Base-by-base conservation (phyloP, 75 land plant genomes). In the Cupressus sempervirens region DNA sequence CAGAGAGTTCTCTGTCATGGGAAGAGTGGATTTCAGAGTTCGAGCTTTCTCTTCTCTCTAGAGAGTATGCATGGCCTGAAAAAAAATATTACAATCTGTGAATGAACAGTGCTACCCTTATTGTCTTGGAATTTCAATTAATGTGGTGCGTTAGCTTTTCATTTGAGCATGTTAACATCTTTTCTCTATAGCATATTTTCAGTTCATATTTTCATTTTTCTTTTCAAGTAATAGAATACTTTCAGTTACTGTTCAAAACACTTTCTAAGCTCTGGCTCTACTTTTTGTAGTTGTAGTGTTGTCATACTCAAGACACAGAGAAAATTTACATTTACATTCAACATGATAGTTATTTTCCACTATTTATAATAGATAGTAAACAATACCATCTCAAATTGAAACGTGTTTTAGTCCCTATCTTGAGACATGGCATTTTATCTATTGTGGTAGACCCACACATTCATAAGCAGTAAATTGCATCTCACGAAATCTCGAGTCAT, bases 1-100 rank as follows among this genome's bases (percentile, higher is more conserved):
- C 53, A 35, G 67, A 30, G 67, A 85, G 15, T 45, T 38, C 79
- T 34, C 53, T 14, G n/a, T 45, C 32, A n/a, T n/a, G 32, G 4
- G 16, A n/a, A 45, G 81, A 79, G 45, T 79, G 45, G 40, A 26
- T 50, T 35, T 52, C 84, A 83, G 88, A 83, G 56, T 54, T 45
- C 50, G 85, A 30, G 80, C 79, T 29, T 84, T 73, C 46, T 73
- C 81, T 84, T 83, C 92, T 92, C 88, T 65, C 54, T 32, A 11
- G 23, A 18, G 62, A 72, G 58, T 23, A 30, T 81, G 50, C 73
- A 48, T 12, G 43, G 7, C 72, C 36, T 45, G 30, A 45, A 54
- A 72, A 86, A 38, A 16, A 79, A 41, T 45, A n/a, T 45, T 79
- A 79, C 53, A 38, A 77, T 77, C 26, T 40, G 20, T 77, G 46